Conservation (phyloP, 768 basidiomycete species). For the Tulasnella sp. region DNA sequence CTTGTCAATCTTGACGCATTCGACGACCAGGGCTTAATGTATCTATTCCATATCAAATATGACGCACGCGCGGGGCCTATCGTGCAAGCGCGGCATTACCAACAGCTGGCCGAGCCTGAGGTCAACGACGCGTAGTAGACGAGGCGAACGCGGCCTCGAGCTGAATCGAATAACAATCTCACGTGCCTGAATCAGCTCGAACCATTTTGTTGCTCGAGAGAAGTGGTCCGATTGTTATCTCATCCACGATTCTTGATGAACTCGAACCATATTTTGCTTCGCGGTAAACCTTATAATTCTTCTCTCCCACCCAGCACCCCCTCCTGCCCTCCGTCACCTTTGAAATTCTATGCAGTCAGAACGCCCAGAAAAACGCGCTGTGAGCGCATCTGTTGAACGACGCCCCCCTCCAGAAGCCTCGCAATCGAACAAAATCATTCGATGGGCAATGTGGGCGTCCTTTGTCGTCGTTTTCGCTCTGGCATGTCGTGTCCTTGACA, state of each 20-base stretch:
- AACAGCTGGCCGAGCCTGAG: too few species aligned
- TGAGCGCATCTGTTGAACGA: neutral
- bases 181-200: neutral
- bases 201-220: neutral
- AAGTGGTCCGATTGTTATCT: neutral
- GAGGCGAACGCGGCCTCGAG: neutral
- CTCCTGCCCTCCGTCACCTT: neutral
- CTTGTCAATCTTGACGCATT: too few species aligned
- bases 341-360: neutral
- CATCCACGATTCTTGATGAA: neutral
- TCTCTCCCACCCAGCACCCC: neutral
- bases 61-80: too few species aligned
- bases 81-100: too few species aligned
- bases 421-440: neutral
- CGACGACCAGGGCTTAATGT: too few species aligned
- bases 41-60: too few species aligned
- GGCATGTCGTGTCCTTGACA: conserved; percentile 39
- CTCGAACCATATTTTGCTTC: conserved; percentile 9
- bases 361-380: neutral
- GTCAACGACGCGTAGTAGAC: too few species aligned
- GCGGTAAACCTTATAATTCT: too few species aligned
- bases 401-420: neutral
- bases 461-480: conserved; percentile 32
- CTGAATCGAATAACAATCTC: neutral
- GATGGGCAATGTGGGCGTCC: neutral